Conservation (phyloP, 495 filamentous ascomycete species). For the Penicillium daleae region DNA sequence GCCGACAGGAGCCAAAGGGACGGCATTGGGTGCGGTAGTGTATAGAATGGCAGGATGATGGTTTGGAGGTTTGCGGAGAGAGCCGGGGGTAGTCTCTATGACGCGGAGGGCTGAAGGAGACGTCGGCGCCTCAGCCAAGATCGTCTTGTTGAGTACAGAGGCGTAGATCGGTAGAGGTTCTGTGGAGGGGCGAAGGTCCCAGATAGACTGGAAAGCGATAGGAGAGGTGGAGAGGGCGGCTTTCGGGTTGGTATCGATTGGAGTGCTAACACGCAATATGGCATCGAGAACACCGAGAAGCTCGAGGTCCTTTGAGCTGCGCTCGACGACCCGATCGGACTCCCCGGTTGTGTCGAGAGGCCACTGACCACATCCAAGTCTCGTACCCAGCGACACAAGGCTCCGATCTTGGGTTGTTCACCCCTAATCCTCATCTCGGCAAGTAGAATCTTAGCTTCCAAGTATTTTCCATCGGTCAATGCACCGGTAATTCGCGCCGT, state of each 20-base stretch:
- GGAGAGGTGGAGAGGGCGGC: constrained; percentile 33
- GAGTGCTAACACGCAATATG: constrained; percentile 41
- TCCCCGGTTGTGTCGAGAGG: constrained; percentile 38
- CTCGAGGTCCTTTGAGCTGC: constrained; percentile 33
- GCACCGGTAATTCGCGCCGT: constrained; percentile 46
- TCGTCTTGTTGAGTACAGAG: constrained; percentile 44
- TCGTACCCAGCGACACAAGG: constrained; percentile 46
- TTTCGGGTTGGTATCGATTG: constrained; percentile 35
- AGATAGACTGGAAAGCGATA: constrained; percentile 45
- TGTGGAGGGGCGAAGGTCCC: constrained; percentile 43
- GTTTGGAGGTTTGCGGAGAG: constrained; percentile 44
- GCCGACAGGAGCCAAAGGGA: constrained; percentile 32
- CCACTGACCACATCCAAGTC: constrained; percentile 47
- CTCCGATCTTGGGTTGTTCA: constrained; percentile 45
- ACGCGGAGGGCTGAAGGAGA: constrained; percentile 36
- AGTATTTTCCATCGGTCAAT: constrained; percentile 39
- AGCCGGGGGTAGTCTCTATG: constrained; percentile 40
- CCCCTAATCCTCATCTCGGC: constrained; percentile 43
- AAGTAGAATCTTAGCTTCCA: constrained; percentile 41
- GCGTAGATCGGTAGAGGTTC: constrained; percentile 35
- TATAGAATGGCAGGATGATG: constrained; percentile 46
- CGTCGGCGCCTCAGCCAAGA: constrained; percentile 33
- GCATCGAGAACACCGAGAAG: constrained; percentile 42
- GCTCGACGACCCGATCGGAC: constrained; percentile 19
- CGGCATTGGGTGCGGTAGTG: constrained; percentile 38